Evolutionary conservation across 1,139 yeast genomes (phyloP), one percentile per base, ranked within the genome.

Genomic region (Pichia inconspicua): DNA sequence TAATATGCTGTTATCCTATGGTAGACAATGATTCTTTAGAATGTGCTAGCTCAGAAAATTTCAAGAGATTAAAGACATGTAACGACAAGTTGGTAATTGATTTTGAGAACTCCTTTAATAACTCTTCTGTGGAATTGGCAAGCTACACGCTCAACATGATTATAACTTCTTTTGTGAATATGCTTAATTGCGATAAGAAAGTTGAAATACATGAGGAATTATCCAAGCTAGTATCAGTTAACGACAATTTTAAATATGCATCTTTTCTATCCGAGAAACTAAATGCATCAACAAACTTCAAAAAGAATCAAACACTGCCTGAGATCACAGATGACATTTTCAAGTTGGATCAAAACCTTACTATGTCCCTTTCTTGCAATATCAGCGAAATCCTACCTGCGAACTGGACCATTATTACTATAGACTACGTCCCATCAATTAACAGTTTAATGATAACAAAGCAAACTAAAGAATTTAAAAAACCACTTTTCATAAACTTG

Each of bases 381-480:
- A 27, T 47, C 14, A 25, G n/a, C 14, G 14, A 25, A 38, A 36
- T 27, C 34, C 52, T 47, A 22, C 87, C 89, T 0, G 56, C 63
- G 0, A 62, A 66, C 31, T 86, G 92, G 86, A 64, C 74, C 14
- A 74, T 82, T 0, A 66, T 87, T 1, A 72, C 84, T 0, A 63
- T 89, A 27, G 90, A 83, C 58, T 62, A 80, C n/a, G 80, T 88
- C 53, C 64, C 76, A 0, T 60, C 71, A 9, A 73, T 80, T 7
- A 84, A 81, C 0, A 82, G 78, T 58, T 66, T 88, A 42, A 56
- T 82, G 0, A 51, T 87, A 4, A 46, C 51, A 3, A 53, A 48
- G 34, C 43, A 49, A 31, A 42, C 38, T 10, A 11, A 46, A 0
- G 31, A 15, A 6, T 38, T 17, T 11, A 30, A 38, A 0, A 34